Conservation (phyloP, 139 green algal species). For the Ettlia oleoabundans region DNA sequence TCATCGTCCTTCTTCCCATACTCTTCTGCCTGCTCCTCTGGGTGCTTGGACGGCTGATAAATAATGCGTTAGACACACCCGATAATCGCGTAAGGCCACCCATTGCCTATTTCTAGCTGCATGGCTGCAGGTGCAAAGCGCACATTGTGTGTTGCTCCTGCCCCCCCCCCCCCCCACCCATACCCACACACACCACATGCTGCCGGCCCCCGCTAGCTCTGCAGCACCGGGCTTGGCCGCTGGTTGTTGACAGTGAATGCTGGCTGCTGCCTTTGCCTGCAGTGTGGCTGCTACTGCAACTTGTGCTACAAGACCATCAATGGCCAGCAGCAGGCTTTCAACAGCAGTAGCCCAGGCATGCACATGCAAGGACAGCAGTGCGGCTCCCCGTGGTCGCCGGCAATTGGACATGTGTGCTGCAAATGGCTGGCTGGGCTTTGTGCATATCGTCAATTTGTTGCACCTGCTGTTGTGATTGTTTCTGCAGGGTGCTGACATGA, state of each 20-base stretch:
- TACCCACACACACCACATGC: no score
- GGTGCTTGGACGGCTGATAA: constrained; percentile 60
- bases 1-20: constrained; percentile 70
- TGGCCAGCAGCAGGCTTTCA: constrained; percentile 1
- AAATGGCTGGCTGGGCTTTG: neutral
- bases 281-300: constrained; percentile 74
- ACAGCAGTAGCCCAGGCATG: neutral
- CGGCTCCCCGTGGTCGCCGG: no score
- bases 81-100: constrained; percentile 54
- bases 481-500: no score
- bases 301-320: constrained; percentile 54
- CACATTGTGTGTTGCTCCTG: neutral
- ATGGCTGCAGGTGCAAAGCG: no score
- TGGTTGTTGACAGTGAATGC: no score
- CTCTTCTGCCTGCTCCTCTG: constrained; percentile 78
- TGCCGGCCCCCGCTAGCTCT: no score
- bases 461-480: no score
- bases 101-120: no score
- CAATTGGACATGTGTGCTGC: neutral
- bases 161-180: neutral
- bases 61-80: constrained; percentile 55
- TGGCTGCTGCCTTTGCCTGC: neutral
- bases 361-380: no score
- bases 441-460: neutral
- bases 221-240: no score